Evolutionary conservation across 768 basidiomycete genomes (phyloP), one percentile per base, ranked within the genome.

Genomic region (Nidula microcarpa): DNA sequence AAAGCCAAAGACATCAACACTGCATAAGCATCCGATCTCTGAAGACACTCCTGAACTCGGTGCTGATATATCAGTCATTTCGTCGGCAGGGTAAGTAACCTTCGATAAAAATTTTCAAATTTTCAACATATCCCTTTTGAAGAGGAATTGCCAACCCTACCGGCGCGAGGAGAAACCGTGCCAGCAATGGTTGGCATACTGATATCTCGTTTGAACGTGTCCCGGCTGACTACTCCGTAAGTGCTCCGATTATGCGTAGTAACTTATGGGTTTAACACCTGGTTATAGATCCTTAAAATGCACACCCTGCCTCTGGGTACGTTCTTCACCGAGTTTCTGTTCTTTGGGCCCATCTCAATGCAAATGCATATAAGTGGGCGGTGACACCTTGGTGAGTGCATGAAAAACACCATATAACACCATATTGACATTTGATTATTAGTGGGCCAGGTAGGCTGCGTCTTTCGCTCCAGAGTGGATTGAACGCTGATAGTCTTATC

Each of bases 121-220:
- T 45, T 4, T 47, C 33, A 50, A 18, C n/a, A 44, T 8, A 34
- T 50, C 45, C n/a, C 49, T 6, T 1, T 46, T 46, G 23, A 11
- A 76, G 76, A 4, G 77, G 75, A 3, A 74, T 74, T 56, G 65
- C 72, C 11, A 64, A 67, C 14, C 71, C 71, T 0, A 72, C 69
- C 11, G 63, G 55, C 60, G n/a, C 55, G 58, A 30, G 14, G 23
- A 63, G 56, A 17, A 60, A 60, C n/a, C 71, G 74, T 16, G 76
- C 76, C 14, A 75, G 73, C 56, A 65, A 60, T 33, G 74, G 75
- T 5, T 80, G 77, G 81, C 82, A 84, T 60, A 63, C 80, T 0
- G 81, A 82, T 62, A 82, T 85, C 57, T 79, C 82, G 1, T 87
- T 85, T 58, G 84, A 87, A 60, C 71, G 62, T 5, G 68, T 82